phyloP scores from a whole-genome alignment of 2,329 filamentous ascomycete species.

The Ophiostoma angusticollis region DNA sequence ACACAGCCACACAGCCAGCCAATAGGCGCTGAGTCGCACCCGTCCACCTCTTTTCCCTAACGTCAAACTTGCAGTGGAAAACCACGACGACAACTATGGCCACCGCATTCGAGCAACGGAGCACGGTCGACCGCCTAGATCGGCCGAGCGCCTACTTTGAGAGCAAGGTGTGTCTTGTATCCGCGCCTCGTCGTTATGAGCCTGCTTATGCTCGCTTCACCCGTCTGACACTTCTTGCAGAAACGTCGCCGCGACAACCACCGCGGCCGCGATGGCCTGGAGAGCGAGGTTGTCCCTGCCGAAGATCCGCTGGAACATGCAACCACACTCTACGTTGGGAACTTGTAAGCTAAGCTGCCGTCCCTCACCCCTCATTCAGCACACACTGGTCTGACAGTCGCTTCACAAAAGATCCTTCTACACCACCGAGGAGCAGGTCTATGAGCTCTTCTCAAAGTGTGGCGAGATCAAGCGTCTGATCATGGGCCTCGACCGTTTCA shows the following conservation, averaged over 20 bases:
- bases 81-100: conserved; percentile 6
- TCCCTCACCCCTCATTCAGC: no score
- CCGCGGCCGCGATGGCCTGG: conserved; percentile 42
- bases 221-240: conserved; percentile 10
- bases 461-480: conserved; percentile 96
- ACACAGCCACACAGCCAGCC: no score
- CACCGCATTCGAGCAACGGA: conserved; percentile 26
- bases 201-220: no score
- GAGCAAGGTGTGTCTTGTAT: conserved; percentile 49
- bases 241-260: conserved; percentile 54
- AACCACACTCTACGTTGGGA: conserved; percentile 94
- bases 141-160: conserved; percentile 89
- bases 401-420: conserved; percentile 62
- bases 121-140: conserved; percentile 84
- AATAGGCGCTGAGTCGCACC: no score
- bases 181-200: no score
- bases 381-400: background rate
- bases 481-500: conserved; percentile 94
- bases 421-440: conserved; percentile 97
- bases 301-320: conserved; percentile 76
- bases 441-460: conserved; percentile 91
- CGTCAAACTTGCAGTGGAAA: no score
- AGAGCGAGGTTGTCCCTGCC: conserved; percentile 42
- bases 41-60: no score
- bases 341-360: conserved; percentile 48